Conservation (phyloP, 2,329 filamentous ascomycete species). For the Paracorniculantispora psalliotae region DNA sequence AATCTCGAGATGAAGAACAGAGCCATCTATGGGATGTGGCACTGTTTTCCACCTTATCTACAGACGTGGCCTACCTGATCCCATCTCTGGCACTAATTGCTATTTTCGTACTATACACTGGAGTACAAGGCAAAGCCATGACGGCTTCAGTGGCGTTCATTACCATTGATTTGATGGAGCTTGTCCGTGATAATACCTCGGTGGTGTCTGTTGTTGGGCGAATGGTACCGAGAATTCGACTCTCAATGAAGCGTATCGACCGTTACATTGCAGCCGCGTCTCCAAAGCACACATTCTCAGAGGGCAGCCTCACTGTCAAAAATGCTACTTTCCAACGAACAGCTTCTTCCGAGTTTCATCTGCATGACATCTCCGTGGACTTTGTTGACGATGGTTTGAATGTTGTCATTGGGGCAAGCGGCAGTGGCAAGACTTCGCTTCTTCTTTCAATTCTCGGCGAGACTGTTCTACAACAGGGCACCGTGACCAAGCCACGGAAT, state of each 20-base stretch:
- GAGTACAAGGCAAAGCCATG: constrained; percentile 36
- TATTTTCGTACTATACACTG: constrained; percentile 41
- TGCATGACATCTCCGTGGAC: constrained; percentile 37
- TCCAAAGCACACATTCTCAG: constrained; percentile 35
- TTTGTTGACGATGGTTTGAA: constrained; percentile 44
- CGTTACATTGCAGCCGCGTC: constrained; percentile 38
- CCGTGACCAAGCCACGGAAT: constrained; percentile 36
- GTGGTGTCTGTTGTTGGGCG: not conserved
- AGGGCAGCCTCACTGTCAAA: constrained; percentile 36
- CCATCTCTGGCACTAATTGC: constrained; percentile 40
- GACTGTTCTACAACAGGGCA: constrained; percentile 35
- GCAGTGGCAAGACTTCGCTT: constrained; percentile 45
- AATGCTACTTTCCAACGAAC: constrained; percentile 33
- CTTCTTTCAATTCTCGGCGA: constrained; percentile 43
- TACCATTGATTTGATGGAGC: constrained; percentile 40
- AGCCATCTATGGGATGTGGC: constrained; percentile 43
- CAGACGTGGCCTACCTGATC: constrained; percentile 37
- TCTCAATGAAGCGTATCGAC: constrained; percentile 43
- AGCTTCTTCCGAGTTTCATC: not conserved
- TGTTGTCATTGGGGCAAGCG: constrained; percentile 42
- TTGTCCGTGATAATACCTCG: constrained; percentile 33
- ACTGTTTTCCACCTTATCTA: constrained; percentile 33
- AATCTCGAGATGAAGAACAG: constrained; percentile 40
- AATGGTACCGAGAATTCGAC: constrained; percentile 9
- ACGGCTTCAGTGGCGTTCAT: constrained; percentile 47